These are phyloP conservation scores for Clonostachys sp. DNA, from an alignment of 2,329 filamentous ascomycete genomes.

Conservation along the genomic window DNA sequence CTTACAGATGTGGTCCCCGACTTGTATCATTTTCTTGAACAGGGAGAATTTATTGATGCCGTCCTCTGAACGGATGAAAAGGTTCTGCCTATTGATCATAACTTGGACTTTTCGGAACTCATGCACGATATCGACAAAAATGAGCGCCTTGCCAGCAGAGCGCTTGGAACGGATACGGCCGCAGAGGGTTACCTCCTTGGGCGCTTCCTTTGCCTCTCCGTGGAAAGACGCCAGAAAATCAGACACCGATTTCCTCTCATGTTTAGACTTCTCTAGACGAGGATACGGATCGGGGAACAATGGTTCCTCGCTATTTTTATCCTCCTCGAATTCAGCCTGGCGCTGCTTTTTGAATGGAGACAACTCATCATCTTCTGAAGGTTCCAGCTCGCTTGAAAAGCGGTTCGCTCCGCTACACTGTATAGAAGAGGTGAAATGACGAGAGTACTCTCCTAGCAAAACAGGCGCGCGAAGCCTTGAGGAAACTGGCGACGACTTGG, in stretches of 20 bases:
- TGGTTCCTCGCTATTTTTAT: slow-evolving; percentile 23
- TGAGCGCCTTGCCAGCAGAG: slow-evolving; percentile 68
- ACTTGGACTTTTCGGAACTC: slow-evolving; percentile 71
- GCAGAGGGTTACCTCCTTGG: slow-evolving; percentile 21
- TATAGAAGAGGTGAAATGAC: too few species aligned
- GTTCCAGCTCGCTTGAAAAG: too few species aligned
- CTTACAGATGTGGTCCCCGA: slow-evolving; percentile 83
- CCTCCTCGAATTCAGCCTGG: slow-evolving; percentile 18
- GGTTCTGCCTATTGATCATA: slow-evolving; percentile 57
- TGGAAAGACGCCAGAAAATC: slow-evolving; percentile 25
- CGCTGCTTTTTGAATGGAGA: slow-evolving; percentile 4
- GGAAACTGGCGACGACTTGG: too few species aligned
- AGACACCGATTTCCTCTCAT: slow-evolving; percentile 19
- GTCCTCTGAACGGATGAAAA: neutral
- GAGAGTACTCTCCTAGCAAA: too few species aligned
- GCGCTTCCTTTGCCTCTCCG: slow-evolving; percentile 8
- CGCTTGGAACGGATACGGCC: slow-evolving; percentile 74
- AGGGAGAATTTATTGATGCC: slow-evolving; percentile 43
- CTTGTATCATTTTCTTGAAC: slow-evolving; percentile 62
- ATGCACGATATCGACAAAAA: slow-evolving; percentile 79
- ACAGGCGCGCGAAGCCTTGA: too few species aligned
- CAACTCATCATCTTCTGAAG: neutral
- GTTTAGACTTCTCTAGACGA: slow-evolving; percentile 18
- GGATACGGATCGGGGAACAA: slow-evolving; percentile 28
- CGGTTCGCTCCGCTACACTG: too few species aligned